Conservation (phyloP, 192 early-diverging fungal species). For the Coemansia aciculifera region DNA sequence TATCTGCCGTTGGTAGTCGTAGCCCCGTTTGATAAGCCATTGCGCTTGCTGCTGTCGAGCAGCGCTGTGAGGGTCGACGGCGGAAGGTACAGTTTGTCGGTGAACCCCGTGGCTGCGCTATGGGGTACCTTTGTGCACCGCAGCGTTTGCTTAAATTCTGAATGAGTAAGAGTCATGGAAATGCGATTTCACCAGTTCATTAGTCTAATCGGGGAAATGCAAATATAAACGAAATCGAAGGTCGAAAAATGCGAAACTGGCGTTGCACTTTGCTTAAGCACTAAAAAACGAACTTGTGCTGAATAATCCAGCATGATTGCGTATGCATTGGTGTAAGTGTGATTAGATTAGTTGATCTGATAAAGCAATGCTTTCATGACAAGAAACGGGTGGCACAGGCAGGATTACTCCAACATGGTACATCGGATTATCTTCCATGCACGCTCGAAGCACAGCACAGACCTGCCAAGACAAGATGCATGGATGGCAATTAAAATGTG, state of each 20-base stretch:
- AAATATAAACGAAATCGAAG: too few species aligned
- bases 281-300: background rate
- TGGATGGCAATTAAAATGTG: background rate
- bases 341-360: background rate
- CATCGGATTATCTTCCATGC: background rate
- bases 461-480: background rate
- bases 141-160: slow-evolving; percentile 21
- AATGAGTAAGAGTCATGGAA: background rate
- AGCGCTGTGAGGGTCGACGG: slow-evolving; percentile 27
- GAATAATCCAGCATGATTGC: background rate
- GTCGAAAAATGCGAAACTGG: too few species aligned
- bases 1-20: background rate
- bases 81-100: slow-evolving; percentile 42
- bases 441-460: background rate
- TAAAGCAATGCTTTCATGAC: background rate
- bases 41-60: slow-evolving; percentile 16
- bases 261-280: too few species aligned
- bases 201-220: background rate
- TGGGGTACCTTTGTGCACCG: slow-evolving; percentile 9
- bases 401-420: background rate
- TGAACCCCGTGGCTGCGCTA: slow-evolving; percentile 4
- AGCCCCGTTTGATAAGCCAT: background rate
- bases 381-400: background rate
- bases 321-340: background rate
- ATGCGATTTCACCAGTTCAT: background rate